Conservation (phyloP, 345 rosid species). For the Populus davidiana region DNA sequence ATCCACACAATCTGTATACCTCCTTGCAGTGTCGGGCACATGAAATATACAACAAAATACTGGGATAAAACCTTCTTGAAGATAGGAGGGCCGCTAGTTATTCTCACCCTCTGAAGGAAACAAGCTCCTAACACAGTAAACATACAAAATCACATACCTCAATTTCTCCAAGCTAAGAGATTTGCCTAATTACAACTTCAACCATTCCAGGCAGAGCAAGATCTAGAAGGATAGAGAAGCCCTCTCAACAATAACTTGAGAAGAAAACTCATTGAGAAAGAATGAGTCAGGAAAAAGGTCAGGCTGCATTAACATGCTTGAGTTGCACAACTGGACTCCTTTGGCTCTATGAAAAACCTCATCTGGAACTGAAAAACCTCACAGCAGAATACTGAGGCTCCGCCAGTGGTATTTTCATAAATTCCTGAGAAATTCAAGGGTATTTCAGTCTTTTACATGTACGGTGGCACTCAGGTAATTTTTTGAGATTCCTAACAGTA, state of each 20-base stretch:
- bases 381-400: no score
- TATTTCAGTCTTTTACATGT: no score
- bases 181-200: slow-evolving; percentile 40
- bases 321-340: slow-evolving; percentile 90
- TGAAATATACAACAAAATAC: neutral
- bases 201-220: slow-evolving; percentile 92
- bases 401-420: no score
- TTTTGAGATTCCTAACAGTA: no score
- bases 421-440: no score
- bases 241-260: slow-evolving; percentile 77
- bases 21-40: neutral
- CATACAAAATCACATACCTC: neutral
- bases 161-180: neutral
- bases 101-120: neutral
- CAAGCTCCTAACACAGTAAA: neutral
- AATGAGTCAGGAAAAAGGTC: slow-evolving; percentile 87
- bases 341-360: slow-evolving; percentile 85
- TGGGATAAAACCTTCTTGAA: neutral
- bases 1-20: no score
- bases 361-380: slow-evolving; percentile 57
- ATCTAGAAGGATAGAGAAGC: slow-evolving; percentile 70
- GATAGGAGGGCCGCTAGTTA: neutral
- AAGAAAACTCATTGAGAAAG: slow-evolving; percentile 87
- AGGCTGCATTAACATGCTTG: slow-evolving; percentile 92
- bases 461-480: no score